Base-by-base conservation (phyloP, 176 grass and related monocot genomes). In the Areca catechu region DNA sequence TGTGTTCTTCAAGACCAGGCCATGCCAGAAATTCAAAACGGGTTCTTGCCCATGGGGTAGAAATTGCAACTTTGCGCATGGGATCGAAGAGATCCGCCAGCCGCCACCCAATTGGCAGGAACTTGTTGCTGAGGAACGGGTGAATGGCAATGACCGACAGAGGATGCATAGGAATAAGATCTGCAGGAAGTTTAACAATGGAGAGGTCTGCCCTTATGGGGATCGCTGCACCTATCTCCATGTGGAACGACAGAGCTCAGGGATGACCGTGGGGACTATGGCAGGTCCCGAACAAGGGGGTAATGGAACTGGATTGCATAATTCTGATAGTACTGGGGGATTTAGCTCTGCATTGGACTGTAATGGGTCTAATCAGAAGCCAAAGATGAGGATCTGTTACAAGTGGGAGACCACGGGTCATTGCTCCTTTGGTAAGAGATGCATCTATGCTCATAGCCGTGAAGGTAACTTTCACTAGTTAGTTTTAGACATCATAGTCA, bases 1-100 rank as follows among this genome's bases (percentile, higher is more conserved):
- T 14, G 30, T 72, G n/a, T 72, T 61, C 66, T 84, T 71, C 74
- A 84, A 84, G 86, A 84, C 74, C 6, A 65, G 24, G 70, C 52
- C 81, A 4, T 89, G 81, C 77, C 65, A 81, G 1, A 77, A 60
- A 62, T 89, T 84, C 62, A 57, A 54, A 69, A 0, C 4, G 17
- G 58, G 68, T 14, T 22, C 34, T 5, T 81, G 86, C 66, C 22
- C 18, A 10, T 78, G 65, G 81, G 77, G 66, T 10, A 66, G 47
- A 17, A 63, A 21, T 1, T 89, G 81, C 81, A 81, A 56, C 65
- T 89, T 81, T 62, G 81, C 81, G 25, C 86, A 89, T 81, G 77
- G 86, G n/a, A 3, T 1, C 48, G 74, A 49, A 19, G 77, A 89
- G 69, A 60, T 89, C 12, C 81, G 74, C 62, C 70, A 61, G 12